phyloP scores from a whole-genome alignment of 768 basidiomycete genomes.

The Amanita phalloides region DNA sequence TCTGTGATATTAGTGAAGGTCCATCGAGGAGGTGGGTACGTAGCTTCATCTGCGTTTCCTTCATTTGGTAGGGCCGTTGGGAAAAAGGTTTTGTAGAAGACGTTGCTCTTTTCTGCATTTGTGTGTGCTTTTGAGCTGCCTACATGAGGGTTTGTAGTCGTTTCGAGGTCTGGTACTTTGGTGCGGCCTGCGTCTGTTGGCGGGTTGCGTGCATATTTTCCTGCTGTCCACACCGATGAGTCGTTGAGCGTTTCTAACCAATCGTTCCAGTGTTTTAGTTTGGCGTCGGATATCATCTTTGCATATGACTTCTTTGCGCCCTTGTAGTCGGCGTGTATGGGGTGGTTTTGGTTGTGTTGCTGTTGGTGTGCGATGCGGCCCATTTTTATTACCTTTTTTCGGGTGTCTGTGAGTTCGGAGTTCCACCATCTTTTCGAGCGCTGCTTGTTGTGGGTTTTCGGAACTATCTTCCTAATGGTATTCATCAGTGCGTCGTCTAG shows the following conservation, averaged over 20 bases:
- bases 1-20: background rate
- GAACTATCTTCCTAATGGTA: background rate
- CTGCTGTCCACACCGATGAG: too few species aligned
- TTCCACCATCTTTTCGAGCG: background rate
- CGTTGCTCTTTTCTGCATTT: background rate
- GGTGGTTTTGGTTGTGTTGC: background rate
- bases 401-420: background rate
- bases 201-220: background rate
- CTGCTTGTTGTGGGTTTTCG: background rate
- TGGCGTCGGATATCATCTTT: background rate
- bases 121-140: background rate
- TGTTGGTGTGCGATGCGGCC: background rate
- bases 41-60: too few species aligned
- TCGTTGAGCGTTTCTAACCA: too few species aligned
- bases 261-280: background rate
- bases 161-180: background rate
- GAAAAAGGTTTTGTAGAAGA: background rate
- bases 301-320: too few species aligned
- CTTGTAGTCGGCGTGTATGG: background rate
- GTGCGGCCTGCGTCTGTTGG: background rate
- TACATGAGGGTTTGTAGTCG: too few species aligned
- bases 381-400: background rate
- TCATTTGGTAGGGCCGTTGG: background rate
- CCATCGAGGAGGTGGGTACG: background rate
- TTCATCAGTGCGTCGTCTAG: background rate